A percentile compares a stretch with the other conserved stretches of the same genome.
Evolutionary conservation across 148 eudicot genomes (phyloP).

Genomic region (Camellia granthamiana): DNA sequence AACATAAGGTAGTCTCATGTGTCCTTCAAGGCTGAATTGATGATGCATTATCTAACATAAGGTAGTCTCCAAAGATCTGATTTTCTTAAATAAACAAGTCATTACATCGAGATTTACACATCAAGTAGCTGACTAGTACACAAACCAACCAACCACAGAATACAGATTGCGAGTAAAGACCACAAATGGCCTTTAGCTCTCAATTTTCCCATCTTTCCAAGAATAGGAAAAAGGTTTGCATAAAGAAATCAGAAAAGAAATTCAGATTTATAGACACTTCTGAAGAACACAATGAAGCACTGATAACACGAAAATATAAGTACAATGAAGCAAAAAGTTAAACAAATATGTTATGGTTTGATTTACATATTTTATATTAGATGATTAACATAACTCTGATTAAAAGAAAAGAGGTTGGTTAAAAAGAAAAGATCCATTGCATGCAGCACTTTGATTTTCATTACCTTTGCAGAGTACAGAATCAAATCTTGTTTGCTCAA

Average conservation of each 20-base stretch:
- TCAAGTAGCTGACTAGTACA: constrained; percentile 3
- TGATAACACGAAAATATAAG: no score
- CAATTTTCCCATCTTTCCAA: background rate
- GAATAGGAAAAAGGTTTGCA: background rate
- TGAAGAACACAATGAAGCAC: no score
- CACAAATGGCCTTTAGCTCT: background rate
- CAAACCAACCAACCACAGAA: background rate
- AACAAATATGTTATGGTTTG: no score
- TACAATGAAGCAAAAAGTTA: no score
- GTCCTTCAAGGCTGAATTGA: background rate
- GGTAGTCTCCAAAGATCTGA: background rate
- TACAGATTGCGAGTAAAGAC: background rate
- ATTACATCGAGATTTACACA: constrained; percentile 4
- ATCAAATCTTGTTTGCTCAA: constrained; percentile 84
- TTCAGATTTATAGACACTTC: no score
- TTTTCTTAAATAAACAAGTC: background rate
- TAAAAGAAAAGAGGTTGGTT: background rate
- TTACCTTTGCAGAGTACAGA: constrained; percentile 96
- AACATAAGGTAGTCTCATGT: background rate
- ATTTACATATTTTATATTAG: background rate
- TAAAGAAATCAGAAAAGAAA: no score
- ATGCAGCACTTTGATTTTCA: background rate
- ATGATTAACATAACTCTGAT: background rate
- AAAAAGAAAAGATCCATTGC: background rate
- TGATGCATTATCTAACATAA: background rate